Percentiles rank a stretch among this genome's conserved stretches.
Evolutionary conservation across 768 basidiomycete species (phyloP).

Genomic region (Boletus speciosus): DNA sequence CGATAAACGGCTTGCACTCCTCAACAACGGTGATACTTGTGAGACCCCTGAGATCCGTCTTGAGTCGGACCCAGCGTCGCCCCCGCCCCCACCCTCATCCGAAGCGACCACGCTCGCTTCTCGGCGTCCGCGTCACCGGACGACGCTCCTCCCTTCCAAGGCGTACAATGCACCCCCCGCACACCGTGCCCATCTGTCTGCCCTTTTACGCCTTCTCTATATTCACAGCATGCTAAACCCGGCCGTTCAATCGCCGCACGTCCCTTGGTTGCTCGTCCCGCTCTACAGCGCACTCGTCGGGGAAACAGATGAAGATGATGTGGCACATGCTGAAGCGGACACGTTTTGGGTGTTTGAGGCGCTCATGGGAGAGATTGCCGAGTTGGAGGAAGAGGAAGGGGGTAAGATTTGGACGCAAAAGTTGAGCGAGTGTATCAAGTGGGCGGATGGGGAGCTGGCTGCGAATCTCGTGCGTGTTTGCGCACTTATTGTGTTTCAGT

Average conservation of each 20-base stretch:
- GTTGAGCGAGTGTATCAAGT: conserved; percentile 55
- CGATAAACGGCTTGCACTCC: conserved; percentile 48
- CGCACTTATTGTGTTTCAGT: neutral
- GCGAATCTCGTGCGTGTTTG: conserved; percentile 47
- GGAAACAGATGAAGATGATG: conserved; percentile 59
- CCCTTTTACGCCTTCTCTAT: conserved; percentile 67
- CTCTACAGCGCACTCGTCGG: conserved; percentile 59
- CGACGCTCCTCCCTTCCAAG: conserved; percentile 47
- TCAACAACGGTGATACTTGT: conserved; percentile 30
- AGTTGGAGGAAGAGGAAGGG: conserved; percentile 67
- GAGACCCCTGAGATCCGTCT: conserved; percentile 42
- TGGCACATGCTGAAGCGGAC: conserved; percentile 72
- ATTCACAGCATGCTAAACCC: conserved; percentile 71
- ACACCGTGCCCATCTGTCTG: conserved; percentile 59
- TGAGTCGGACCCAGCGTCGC: conserved; percentile 21
- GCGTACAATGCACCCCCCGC: conserved; percentile 42
- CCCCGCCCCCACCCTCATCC: conserved; percentile 26
- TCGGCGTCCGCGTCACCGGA: conserved; percentile 30
- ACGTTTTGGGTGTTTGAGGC: conserved; percentile 81
- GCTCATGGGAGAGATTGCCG: conserved; percentile 67
- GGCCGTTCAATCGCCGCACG: conserved; percentile 61
- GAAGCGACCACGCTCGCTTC: conserved; percentile 31
- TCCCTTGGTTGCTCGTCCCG: conserved; percentile 67
- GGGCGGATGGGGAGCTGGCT: conserved; percentile 63
- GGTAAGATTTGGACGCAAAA: conserved; percentile 59